Evolutionary conservation across 257 asterid genomes (phyloP).

Genomic region (Oldenlandia corymbosa): DNA sequence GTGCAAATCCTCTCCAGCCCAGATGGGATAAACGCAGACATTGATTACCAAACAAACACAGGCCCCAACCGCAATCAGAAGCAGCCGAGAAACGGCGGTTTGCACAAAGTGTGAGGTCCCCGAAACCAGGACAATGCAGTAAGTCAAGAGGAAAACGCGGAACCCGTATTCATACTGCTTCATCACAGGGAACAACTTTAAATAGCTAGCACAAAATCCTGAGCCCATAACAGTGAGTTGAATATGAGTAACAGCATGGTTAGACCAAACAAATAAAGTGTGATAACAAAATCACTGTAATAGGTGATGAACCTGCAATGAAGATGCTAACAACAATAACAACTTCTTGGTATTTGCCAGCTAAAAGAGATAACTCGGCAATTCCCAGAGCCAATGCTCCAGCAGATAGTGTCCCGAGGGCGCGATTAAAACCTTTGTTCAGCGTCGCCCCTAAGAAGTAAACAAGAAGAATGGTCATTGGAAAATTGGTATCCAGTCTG

Average conservation of each 20-base stretch:
- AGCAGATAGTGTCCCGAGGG: slow-evolving; percentile 44
- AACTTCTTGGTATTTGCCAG: slow-evolving; percentile 55
- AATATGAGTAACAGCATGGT: background rate
- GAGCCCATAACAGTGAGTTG: background rate
- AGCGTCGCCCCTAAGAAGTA: slow-evolving; percentile 38
- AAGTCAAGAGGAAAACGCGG: slow-evolving; percentile 81
- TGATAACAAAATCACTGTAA: background rate
- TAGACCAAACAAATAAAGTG: background rate
- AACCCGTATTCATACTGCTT: slow-evolving; percentile 92
- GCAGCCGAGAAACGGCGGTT: slow-evolving; percentile 67
- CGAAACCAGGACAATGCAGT: slow-evolving; percentile 72
- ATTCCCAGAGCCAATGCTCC: slow-evolving; percentile 41
- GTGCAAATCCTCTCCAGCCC: slow-evolving; percentile 97
- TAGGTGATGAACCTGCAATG: slow-evolving; percentile 47
- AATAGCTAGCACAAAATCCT: slow-evolving; percentile 54
- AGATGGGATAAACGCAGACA: slow-evolving; percentile 69
- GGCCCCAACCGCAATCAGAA: slow-evolving; percentile 79
- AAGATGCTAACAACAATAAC: slow-evolving; percentile 63
- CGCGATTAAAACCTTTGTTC: slow-evolving; percentile 46
- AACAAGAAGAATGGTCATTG: background rate
- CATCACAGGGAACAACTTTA: slow-evolving; percentile 73
- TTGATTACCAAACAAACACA: slow-evolving; percentile 62
- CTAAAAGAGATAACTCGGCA: slow-evolving; percentile 34
- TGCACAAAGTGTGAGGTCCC: slow-evolving; percentile 52
- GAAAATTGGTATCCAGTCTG: too few species aligned